Evolutionary conservation across 305 asterid genomes (phyloP).

Genomic region (Coffea humblotiana): DNA sequence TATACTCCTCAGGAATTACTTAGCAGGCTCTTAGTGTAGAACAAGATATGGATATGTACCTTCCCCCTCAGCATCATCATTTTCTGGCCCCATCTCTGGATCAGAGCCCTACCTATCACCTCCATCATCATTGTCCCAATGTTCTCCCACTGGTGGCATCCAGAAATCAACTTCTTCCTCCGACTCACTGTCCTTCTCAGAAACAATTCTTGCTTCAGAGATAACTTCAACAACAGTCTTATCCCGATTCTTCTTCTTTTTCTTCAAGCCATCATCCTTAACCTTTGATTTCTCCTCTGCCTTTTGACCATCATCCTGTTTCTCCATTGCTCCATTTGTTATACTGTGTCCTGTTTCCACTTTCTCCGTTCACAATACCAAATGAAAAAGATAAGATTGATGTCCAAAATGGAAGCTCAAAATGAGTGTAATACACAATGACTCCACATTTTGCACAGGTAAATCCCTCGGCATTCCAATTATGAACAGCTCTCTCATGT

Average conservation of each 20-base stretch:
- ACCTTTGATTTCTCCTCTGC: constrained; percentile 35
- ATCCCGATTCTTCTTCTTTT: constrained; percentile 37
- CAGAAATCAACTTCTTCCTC: constrained; percentile 69
- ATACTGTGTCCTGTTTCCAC: constrained; percentile 52
- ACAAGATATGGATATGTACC: constrained; percentile 35
- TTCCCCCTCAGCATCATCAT: constrained; percentile 48
- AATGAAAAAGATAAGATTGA: not conserved
- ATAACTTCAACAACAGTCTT: constrained; percentile 41
- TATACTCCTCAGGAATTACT: not conserved
- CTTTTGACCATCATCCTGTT: constrained; percentile 30
- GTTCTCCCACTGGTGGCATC: constrained; percentile 90
- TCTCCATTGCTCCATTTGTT: constrained; percentile 30
- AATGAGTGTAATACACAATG: not conserved
- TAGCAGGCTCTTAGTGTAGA: not conserved
- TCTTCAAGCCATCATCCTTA: constrained; percentile 33
- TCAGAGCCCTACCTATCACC: constrained; percentile 75
- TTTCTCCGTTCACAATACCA: constrained; percentile 50
- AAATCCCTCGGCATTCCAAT: not conserved
- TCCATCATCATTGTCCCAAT: constrained; percentile 93
- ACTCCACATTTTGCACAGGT: not conserved
- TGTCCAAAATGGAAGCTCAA: constrained; percentile 10
- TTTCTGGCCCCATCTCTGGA: constrained; percentile 54
- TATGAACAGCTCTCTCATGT: not conserved
- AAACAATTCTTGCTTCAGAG: constrained; percentile 50
- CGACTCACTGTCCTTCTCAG: constrained; percentile 41